These are phyloP conservation scores for Sphaerobolus stellatus DNA, from an alignment of 1,284 basidiomycete species.

Conservation along the genomic window DNA sequence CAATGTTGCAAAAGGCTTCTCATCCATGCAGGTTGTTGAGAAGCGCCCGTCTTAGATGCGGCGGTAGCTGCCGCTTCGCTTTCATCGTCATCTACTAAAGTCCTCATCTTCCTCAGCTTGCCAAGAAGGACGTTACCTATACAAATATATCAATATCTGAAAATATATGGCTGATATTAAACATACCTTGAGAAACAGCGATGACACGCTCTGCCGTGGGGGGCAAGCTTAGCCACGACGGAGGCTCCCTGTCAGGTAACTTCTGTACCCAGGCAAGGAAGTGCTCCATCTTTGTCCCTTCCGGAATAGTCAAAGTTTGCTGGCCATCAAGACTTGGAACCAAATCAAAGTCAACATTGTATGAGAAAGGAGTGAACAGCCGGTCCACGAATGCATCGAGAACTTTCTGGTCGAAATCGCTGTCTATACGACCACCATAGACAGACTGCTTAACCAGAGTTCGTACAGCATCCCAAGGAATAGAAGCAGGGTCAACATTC, in stretches of 20 bases:
- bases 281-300: constrained; percentile 87
- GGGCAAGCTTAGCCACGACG: constrained; percentile 89
- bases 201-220: constrained; percentile 89
- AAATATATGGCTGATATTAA: constrained; percentile 1
- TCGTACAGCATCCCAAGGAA: constrained; percentile 91
- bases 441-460: constrained; percentile 92
- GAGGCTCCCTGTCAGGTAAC: constrained; percentile 88
- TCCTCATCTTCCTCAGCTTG: constrained; percentile 91
- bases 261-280: constrained; percentile 86
- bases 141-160: constrained; percentile 18
- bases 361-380: constrained; percentile 83
- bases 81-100: constrained; percentile 83
- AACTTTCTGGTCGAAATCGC: constrained; percentile 89
- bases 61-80: constrained; percentile 56
- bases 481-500: constrained; percentile 85
- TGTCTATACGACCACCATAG: constrained; percentile 91
- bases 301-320: constrained; percentile 72
- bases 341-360: constrained; percentile 89
- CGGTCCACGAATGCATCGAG: constrained; percentile 90
- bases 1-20: constrained; percentile 75
- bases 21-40: constrained; percentile 92
- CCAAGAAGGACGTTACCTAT: constrained; percentile 78
- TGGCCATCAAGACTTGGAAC: constrained; percentile 65
- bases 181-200: constrained; percentile 82
- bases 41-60: constrained; percentile 58